A percentile compares a stretch with the other conserved stretches of the same genome.
These are phyloP conservation scores for Macrophomina phaseolina DNA, from an alignment of 2,329 filamentous ascomycete species.

Conservation along the genomic window DNA sequence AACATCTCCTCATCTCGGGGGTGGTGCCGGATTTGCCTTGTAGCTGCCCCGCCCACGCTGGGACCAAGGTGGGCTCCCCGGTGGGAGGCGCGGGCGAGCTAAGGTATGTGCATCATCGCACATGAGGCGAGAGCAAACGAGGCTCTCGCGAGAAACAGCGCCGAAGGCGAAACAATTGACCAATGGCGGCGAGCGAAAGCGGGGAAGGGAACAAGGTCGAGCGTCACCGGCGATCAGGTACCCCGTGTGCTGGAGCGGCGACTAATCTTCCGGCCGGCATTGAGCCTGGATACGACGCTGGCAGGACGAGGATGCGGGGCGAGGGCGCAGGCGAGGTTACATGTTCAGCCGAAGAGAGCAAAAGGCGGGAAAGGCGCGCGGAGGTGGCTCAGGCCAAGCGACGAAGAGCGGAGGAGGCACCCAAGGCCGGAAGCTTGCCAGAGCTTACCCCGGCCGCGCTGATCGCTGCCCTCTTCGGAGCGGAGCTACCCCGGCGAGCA, in stretches of 20 bases:
- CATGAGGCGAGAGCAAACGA: background rate
- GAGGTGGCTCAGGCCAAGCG: slow-evolving; percentile 8
- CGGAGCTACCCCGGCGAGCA: slow-evolving; percentile 17
- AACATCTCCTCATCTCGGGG: background rate
- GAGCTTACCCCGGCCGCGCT: slow-evolving; percentile 9
- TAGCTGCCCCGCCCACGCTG: background rate
- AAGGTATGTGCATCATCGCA: slow-evolving; percentile 6
- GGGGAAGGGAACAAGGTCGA: background rate
- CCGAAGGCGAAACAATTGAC: slow-evolving; percentile 22
- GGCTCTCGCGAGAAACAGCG: slow-evolving; percentile 15
- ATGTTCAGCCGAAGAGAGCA: background rate
- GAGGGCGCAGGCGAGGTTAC: background rate
- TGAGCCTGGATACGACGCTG: slow-evolving; percentile 17
- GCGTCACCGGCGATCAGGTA: slow-evolving; percentile 13
- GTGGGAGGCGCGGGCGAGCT: slow-evolving; percentile 8
- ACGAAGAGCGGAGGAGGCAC: background rate
- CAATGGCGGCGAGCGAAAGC: background rate
- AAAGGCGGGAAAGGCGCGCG: slow-evolving; percentile 14
- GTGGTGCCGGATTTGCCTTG: background rate
- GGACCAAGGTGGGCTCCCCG: slow-evolving; percentile 9
- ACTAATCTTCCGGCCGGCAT: slow-evolving; percentile 15
- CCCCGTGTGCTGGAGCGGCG: background rate
- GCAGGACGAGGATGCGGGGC: slow-evolving; percentile 15
- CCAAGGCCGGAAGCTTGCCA: slow-evolving; percentile 15
- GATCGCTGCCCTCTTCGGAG: slow-evolving; percentile 5